phyloP scores from a whole-genome alignment of 805 yeast genomes.

The Ascoidea rubescens region DNA sequence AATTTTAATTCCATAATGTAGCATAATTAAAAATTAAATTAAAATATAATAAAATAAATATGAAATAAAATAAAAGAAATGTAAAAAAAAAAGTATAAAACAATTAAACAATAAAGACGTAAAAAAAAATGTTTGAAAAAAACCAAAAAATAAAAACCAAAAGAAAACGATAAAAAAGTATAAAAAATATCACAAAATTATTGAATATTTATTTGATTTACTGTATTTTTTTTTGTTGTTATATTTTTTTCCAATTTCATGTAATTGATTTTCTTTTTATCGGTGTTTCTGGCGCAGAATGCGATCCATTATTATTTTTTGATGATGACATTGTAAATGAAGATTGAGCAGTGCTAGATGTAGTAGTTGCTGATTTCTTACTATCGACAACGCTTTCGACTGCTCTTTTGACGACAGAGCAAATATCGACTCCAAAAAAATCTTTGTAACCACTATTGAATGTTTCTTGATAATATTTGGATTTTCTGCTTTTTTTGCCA shows the following conservation, averaged over 20 bases:
- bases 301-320: neutral
- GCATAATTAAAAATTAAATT: neutral
- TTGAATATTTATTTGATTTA: too few species aligned
- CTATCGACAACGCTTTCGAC: slow-evolving; percentile 17
- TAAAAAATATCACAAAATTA: too few species aligned
- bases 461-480: neutral
- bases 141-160: neutral
- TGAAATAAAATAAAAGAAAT: too few species aligned
- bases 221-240: neutral
- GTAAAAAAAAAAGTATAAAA: neutral
- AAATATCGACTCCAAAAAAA: slow-evolving; percentile 44
- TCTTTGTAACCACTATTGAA: slow-evolving; percentile 24
- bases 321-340: too few species aligned
- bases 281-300: neutral
- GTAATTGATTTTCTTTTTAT: too few species aligned
- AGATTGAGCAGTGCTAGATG: neutral
- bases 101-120: neutral
- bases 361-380: neutral
- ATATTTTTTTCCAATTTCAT: too few species aligned
- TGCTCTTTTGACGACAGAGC: slow-evolving; percentile 34
- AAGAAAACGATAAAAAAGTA: too few species aligned
- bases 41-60: too few species aligned
- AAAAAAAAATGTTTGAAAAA: too few species aligned
- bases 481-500: slow-evolving; percentile 1
- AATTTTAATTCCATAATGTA: too few species aligned